Evolutionary conservation across 495 filamentous ascomycete genomes (phyloP), one percentile per base, ranked within the genome.

Genomic region (Podospora sp.): DNA sequence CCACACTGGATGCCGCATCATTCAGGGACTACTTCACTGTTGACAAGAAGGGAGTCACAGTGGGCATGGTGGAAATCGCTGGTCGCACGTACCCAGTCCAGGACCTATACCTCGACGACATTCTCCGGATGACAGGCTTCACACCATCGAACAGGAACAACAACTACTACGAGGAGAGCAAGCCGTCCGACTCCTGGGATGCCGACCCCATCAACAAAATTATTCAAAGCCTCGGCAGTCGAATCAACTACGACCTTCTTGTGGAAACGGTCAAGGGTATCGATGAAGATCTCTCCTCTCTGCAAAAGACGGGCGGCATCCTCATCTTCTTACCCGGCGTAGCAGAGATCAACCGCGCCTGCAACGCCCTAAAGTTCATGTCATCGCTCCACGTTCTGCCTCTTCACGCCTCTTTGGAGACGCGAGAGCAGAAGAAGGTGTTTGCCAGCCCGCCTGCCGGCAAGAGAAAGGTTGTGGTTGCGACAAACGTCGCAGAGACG

Each of bases 401-500:
- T 0, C 84, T 99, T 16, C 96, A 99, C 77, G 95, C 95, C 9
- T 97, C 94, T 8, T 86, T 99, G 16, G 88, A 92, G 63, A 91
- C 94, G 21, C 83, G 83, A 18, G 94, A 98, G 64, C 95, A 99
- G 75, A 88, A 89, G 20, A 87, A 88, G 53, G 95, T 99, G 5
- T 99, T 99, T 75, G 83, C 86, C 18, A 84, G 80, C 26, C 81
- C 95, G 0, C 93, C 95, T 0, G 76, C 76, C 22, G 93, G 92
- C 1, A 92, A 90, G 77, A 83, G 95, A 24, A 99, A 99, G 79
- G 88, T 99, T 49, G 90, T 99, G 24, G 91, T 92, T 12, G 91
- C 95, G 0, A 99, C 95, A 18, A 99, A 99, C 70, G 94, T 99
- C 18, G 95, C 95, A 2, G 95, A 99, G 75, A 99, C 95, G 0